Evolutionary conservation across 805 yeast genomes (phyloP).

Genomic region (Candida stauntonica): DNA sequence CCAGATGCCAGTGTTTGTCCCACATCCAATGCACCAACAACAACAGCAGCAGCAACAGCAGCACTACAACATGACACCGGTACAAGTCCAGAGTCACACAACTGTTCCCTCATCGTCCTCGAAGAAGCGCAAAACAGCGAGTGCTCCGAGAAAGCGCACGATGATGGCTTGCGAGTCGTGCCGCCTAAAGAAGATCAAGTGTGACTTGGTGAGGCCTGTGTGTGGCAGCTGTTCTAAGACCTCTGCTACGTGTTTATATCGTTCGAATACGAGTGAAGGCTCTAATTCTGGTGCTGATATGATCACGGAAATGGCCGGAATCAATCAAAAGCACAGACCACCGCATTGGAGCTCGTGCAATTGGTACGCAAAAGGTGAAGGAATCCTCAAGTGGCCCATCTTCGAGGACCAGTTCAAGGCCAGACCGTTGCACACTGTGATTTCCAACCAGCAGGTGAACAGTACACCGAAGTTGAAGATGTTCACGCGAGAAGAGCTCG

Average conservation of each 20-base stretch:
- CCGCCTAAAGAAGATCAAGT: conserved; percentile 42
- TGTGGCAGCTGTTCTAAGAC: conserved; percentile 38
- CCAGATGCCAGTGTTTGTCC: neutral
- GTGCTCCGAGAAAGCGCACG: conserved; percentile 15
- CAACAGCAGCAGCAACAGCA: conserved; percentile 2
- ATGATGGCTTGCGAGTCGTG: conserved; percentile 38
- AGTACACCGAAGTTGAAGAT: conserved; percentile 10
- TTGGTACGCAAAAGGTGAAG: conserved; percentile 21
- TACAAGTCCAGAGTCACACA: neutral
- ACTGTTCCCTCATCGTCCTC: too few species aligned
- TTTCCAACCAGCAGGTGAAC: conserved; percentile 8
- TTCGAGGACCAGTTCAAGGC: conserved; percentile 12
- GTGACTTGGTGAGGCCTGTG: conserved; percentile 41
- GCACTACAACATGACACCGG: conserved; percentile 1
- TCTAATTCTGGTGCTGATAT: conserved; percentile 4
- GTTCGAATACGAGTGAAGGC: conserved; percentile 2
- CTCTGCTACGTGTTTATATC: conserved; percentile 17
- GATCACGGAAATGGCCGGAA: conserved; percentile 7
- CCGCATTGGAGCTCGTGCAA: conserved; percentile 21
- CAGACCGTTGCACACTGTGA: conserved; percentile 8
- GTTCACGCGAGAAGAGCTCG: conserved; percentile 9
- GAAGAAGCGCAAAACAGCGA: neutral
- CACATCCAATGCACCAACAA: conserved; percentile 1
- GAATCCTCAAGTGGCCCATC: conserved; percentile 21
- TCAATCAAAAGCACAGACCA: conserved; percentile 4